phyloP scores from a whole-genome alignment of 2,329 filamentous ascomycete species.

The Magnaporthiopsis poae region DNA sequence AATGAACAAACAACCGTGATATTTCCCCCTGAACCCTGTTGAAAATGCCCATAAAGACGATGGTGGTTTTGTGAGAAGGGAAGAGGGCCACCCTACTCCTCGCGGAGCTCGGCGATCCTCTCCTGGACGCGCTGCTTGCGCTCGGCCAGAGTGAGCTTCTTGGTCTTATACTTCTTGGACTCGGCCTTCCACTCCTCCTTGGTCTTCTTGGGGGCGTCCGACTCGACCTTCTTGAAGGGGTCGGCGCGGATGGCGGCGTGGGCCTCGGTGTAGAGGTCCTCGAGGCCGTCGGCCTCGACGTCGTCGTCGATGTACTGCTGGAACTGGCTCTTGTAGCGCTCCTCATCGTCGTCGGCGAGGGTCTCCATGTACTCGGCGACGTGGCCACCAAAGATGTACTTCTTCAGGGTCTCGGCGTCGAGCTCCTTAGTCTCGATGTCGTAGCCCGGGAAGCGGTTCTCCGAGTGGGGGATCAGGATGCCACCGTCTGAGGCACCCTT shows the following conservation, averaged over 20 bases:
- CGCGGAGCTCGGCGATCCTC: slow-evolving; percentile 76
- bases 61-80: slow-evolving; percentile 9
- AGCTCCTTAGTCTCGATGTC: slow-evolving; percentile 97
- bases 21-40: background rate
- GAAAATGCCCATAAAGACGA: background rate
- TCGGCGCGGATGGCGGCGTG: slow-evolving; percentile 96
- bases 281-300: slow-evolving; percentile 87
- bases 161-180: slow-evolving; percentile 75
- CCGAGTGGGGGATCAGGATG: slow-evolving; percentile 92
- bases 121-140: slow-evolving; percentile 74
- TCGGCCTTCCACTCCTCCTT: slow-evolving; percentile 96
- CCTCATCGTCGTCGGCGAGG: slow-evolving; percentile 97
- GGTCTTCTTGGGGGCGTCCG: slow-evolving; percentile 73
- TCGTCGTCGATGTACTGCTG: slow-evolving; percentile 95
- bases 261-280: slow-evolving; percentile 91
- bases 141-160: slow-evolving; percentile 75
- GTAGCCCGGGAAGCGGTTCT: slow-evolving; percentile 99
- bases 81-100: slow-evolving; percentile 28
- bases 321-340: slow-evolving; percentile 99
- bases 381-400: slow-evolving; percentile 98
- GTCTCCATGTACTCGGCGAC: slow-evolving; percentile 99
- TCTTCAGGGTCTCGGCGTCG: slow-evolving; percentile 90
- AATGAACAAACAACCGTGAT: slow-evolving; percentile 7
- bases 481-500: slow-evolving; percentile 99
- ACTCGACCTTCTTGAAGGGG: slow-evolving; percentile 85